Evolutionary conservation across 345 rosid species (phyloP).

Genomic region (Linum trigynum): DNA sequence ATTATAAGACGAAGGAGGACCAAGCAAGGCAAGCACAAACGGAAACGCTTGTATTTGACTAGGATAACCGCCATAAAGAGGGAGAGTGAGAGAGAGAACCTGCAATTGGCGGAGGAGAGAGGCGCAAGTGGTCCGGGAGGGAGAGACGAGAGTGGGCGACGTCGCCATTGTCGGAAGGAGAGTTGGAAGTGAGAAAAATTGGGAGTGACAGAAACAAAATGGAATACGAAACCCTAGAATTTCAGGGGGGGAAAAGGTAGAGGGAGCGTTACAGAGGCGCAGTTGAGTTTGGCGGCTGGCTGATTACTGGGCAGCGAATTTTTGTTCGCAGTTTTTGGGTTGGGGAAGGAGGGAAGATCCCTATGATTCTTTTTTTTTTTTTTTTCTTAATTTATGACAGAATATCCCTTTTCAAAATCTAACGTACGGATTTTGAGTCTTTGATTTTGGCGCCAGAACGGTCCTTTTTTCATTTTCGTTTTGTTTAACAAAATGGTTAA

Average conservation of each 20-base stretch:
- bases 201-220: background rate
- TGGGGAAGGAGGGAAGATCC: background rate
- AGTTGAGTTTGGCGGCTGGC: background rate
- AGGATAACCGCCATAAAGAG: background rate
- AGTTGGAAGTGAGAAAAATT: background rate
- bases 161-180: conserved; percentile 10
- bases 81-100: conserved; percentile 30
- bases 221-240: conserved; percentile 14
- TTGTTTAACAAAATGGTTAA: no score
- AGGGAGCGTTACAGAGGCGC: background rate
- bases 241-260: background rate
- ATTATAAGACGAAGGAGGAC: background rate
- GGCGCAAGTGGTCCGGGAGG: conserved; percentile 51
- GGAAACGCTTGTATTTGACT: background rate
- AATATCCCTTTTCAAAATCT: background rate
- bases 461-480: background rate
- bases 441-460: background rate
- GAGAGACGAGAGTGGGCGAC: conserved; percentile 13
- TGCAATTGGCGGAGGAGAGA: conserved; percentile 74
- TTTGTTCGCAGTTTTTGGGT: no score
- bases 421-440: background rate
- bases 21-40: background rate
- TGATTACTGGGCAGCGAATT: background rate
- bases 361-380: background rate
- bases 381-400: background rate